Base-by-base conservation (phyloP, 192 early-diverging fungal genomes). In the Podila epigama region DNA sequence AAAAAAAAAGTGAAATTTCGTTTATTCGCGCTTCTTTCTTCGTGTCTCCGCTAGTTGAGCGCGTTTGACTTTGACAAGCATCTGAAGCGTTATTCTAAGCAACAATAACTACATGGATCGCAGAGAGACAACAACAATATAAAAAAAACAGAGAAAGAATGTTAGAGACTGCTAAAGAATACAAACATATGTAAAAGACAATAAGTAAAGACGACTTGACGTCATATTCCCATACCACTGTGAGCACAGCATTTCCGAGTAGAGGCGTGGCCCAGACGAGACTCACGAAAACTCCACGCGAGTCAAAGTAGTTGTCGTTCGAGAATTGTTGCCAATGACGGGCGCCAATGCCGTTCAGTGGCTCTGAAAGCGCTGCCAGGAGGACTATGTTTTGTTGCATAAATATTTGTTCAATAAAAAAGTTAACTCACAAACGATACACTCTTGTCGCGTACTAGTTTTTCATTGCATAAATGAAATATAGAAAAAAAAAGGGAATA, bases 231-330 rank as follows among this genome's bases (percentile, higher is more conserved):
- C 71, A 59, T 75, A 83, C 82, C 51, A 84, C 50, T 5, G 66
- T 66, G 9, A 86, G 25, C 3, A 80, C 58, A 8, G 64, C 79
- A 32, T 86, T 86, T 15, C 57, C 42, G 22, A 86, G 55, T 20
- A 81, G 60, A 0, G 85, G 85, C 11, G 70, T 58, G 0, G 85
- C 70, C 60, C 83, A 86, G 4, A 84, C 70, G 29, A 71, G 52
- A 11, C 79, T 65, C 3, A 71, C 63, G 63, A 86, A 86, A 31
- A 86, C 56, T 20, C 85, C 85, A 8, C 69, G 70, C 0, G 58
- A 35, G 29, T 86, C 85, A 67, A 86, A 86, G 44, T 86, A 86
- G 54, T 83, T 79, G n/a, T 81, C 78, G 5, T 79, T 67, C 15
- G 85, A 75, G 67, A 86, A 86, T 0, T 34, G 20, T 15, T 68